Conservation (phyloP, 768 basidiomycete genomes). For the Pholiota conissans region DNA sequence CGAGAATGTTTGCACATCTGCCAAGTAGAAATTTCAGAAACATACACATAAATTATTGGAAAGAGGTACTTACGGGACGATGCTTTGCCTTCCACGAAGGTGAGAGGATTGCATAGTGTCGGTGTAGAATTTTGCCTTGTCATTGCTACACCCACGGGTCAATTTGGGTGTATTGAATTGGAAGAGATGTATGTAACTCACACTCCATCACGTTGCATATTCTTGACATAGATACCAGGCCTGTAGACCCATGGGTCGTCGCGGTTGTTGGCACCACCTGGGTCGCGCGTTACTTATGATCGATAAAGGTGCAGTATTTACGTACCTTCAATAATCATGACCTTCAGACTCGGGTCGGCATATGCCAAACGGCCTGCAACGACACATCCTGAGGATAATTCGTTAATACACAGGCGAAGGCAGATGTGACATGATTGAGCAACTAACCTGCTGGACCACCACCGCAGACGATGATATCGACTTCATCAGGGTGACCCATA, state of each 20-base stretch:
- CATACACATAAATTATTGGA: neutral
- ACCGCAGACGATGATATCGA: slow-evolving; percentile 70
- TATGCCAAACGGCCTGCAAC: slow-evolving; percentile 70
- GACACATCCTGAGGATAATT: slow-evolving; percentile 48
- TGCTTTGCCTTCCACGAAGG: slow-evolving; percentile 62
- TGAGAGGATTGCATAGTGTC: slow-evolving; percentile 58
- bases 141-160: slow-evolving; percentile 43
- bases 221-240: slow-evolving; percentile 64
- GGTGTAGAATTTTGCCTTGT: slow-evolving; percentile 72
- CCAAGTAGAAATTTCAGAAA: neutral
- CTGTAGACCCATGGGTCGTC: slow-evolving; percentile 79
- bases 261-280: slow-evolving; percentile 68
- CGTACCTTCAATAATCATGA: slow-evolving; percentile 73
- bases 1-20: slow-evolving; percentile 68
- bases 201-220: slow-evolving; percentile 73
- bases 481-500: slow-evolving; percentile 66
- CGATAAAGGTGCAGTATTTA: neutral
- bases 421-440: neutral
- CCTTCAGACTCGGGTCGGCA: slow-evolving; percentile 70
- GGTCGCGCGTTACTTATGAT: neutral
- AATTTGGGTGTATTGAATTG: neutral
- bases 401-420: neutral
- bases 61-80: slow-evolving; percentile 56
- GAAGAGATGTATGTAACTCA: slow-evolving; percentile 29
- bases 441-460: slow-evolving; percentile 61